phyloP scores from a whole-genome alignment of 23 red algal species.

The Chondrus crispus region DNA sequence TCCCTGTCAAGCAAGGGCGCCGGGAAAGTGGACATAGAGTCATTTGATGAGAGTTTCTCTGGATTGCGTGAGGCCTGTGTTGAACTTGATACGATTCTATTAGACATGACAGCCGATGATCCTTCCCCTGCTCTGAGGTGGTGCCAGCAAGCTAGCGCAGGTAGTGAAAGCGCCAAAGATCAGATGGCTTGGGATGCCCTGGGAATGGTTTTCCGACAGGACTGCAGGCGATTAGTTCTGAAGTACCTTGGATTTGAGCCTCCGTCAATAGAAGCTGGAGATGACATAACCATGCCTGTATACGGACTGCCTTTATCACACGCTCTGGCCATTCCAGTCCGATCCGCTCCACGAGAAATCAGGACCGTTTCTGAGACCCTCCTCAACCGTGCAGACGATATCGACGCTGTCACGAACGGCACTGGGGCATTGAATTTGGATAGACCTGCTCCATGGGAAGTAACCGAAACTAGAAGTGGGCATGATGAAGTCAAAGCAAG shows the following conservation, averaged over 20 bases:
- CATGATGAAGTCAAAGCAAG: constrained; percentile 42
- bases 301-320: constrained; percentile 46
- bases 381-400: not conserved
- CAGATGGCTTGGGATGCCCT: constrained; percentile 60
- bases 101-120: constrained; percentile 50
- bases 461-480: constrained; percentile 19
- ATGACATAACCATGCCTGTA: constrained; percentile 48
- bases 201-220: constrained; percentile 28
- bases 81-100: constrained; percentile 34
- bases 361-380: constrained; percentile 8
- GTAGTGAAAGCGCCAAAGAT: constrained; percentile 27
- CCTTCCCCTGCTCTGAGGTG: constrained; percentile 27
- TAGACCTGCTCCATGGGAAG: constrained; percentile 84
- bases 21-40: not conserved
- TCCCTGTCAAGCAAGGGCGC: constrained; percentile 20
- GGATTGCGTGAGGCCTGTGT: not conserved
- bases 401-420: constrained; percentile 2
- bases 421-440: constrained; percentile 28
- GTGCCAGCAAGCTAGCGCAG: constrained; percentile 33
- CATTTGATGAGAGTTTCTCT: constrained; percentile 2
- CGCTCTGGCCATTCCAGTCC: constrained; percentile 18
- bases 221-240: constrained; percentile 40
- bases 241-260: constrained; percentile 52
- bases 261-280: constrained; percentile 52
- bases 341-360: not conserved